A percentile compares a stretch with the other conserved stretches of the same genome.
These are phyloP conservation scores for Plectosphaerella sp. DNA, from an alignment of 2,329 filamentous ascomycete genomes.

Conservation along the genomic window DNA sequence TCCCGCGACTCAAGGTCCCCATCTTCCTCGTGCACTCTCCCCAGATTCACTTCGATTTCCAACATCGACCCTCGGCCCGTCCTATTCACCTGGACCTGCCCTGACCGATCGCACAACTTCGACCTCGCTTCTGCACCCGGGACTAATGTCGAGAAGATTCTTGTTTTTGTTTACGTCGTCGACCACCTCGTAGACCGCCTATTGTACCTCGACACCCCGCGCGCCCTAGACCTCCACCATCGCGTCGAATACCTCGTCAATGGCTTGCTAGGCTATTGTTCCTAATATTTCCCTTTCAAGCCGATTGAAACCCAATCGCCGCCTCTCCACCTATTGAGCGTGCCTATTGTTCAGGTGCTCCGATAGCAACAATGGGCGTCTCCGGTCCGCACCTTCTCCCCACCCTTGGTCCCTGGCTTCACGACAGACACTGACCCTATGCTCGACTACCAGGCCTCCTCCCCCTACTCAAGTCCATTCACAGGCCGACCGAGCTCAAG, in stretches of 20 bases:
- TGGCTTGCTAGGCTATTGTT: neutral
- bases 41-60: too few species aligned
- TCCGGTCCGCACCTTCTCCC: constrained; percentile 7
- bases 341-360: neutral
- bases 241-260: neutral
- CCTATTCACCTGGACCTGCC: too few species aligned
- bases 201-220: too few species aligned
- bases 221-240: neutral
- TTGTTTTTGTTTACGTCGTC: too few species aligned
- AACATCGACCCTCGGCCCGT: too few species aligned
- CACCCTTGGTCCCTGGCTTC: neutral
- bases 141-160: too few species aligned
- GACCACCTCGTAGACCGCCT: too few species aligned
- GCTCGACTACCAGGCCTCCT: constrained; percentile 62
- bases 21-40: too few species aligned
- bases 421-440: neutral
- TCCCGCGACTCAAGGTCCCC: too few species aligned
- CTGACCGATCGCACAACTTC: too few species aligned
- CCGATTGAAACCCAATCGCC: neutral
- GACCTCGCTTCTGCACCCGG: too few species aligned
- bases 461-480: constrained; percentile 91
- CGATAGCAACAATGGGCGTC: constrained; percentile 12
- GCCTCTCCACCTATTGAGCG: neutral
- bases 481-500: constrained; percentile 80
- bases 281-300: neutral